A percentile compares a stretch with the other conserved stretches of the same genome.
Evolutionary conservation across 176 grass and related monocot species (phyloP).

Genomic region (Chrysopogon serrulatus): DNA sequence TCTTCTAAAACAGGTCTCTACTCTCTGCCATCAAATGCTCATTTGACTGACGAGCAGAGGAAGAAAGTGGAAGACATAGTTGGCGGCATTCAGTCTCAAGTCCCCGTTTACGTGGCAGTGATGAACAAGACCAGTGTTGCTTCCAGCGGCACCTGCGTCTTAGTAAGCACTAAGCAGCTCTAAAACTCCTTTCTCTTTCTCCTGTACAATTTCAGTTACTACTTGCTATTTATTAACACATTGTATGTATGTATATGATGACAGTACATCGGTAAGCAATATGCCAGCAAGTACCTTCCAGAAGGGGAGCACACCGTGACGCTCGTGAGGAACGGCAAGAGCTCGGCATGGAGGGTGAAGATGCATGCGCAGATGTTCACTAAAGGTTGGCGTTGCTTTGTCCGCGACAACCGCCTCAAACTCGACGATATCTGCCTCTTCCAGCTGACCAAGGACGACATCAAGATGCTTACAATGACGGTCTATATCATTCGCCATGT

Average conservation of each 20-base stretch:
- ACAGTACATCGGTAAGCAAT: neutral
- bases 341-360: neutral
- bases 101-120: slow-evolving; percentile 1
- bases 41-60: neutral
- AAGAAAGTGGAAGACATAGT: slow-evolving; percentile 4
- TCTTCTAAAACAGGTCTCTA: neutral
- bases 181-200: neutral
- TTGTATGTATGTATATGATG: neutral
- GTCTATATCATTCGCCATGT: slow-evolving; percentile 25
- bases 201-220: neutral
- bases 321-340: neutral
- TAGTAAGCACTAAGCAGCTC: slow-evolving; percentile 12
- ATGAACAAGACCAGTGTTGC: slow-evolving; percentile 25
- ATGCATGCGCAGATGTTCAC: neutral
- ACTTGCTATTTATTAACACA: neutral
- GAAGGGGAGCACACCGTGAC: slow-evolving; percentile 1
- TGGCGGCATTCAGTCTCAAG: neutral
- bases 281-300: neutral
- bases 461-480: slow-evolving; percentile 3
- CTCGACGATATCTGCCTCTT: no score
- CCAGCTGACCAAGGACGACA: slow-evolving; percentile 8
- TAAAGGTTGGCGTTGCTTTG: slow-evolving; percentile 17
- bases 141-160: neutral
- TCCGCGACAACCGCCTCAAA: slow-evolving; percentile 21
- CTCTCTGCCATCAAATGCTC: neutral